Evolutionary conservation across 2,329 filamentous ascomycete species (phyloP).

Genomic region (Fusarium sororula): DNA sequence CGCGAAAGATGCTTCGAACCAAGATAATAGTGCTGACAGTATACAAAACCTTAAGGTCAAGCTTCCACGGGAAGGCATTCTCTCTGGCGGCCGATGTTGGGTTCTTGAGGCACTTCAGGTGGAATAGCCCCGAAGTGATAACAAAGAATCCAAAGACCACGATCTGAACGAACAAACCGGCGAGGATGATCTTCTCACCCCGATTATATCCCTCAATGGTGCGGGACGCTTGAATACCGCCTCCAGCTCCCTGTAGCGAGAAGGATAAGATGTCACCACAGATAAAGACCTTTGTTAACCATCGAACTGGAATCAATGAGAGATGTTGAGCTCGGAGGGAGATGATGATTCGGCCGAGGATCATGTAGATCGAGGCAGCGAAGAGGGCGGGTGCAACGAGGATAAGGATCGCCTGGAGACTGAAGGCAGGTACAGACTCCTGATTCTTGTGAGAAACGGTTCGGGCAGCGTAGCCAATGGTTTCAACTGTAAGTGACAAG

Average conservation of each 20-base stretch:
- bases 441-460: background rate
- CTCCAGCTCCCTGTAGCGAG: background rate
- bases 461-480: background rate
- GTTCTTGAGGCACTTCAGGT: background rate
- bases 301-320: background rate
- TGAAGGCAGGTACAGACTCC: background rate
- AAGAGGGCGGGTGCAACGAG: background rate
- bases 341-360: background rate
- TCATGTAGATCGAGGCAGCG: background rate
- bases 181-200: conserved; percentile 58
- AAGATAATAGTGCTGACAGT: conserved; percentile 45
- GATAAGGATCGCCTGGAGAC: background rate
- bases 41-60: conserved; percentile 29
- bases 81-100: background rate
- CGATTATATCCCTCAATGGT: background rate
- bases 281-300: background rate
- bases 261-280: background rate
- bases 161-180: conserved; percentile 62
- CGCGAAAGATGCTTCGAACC: conserved; percentile 51
- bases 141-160: conserved; percentile 63
- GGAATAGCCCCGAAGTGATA: conserved; percentile 21
- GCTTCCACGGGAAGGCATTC: conserved; percentile 38
- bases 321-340: background rate
- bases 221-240: fast-evolving
- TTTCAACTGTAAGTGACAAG: background rate